These are phyloP conservation scores for Pythium pyrilobum DNA, from an alignment of 352 stramenopile genomes.

Conservation along the genomic window DNA sequence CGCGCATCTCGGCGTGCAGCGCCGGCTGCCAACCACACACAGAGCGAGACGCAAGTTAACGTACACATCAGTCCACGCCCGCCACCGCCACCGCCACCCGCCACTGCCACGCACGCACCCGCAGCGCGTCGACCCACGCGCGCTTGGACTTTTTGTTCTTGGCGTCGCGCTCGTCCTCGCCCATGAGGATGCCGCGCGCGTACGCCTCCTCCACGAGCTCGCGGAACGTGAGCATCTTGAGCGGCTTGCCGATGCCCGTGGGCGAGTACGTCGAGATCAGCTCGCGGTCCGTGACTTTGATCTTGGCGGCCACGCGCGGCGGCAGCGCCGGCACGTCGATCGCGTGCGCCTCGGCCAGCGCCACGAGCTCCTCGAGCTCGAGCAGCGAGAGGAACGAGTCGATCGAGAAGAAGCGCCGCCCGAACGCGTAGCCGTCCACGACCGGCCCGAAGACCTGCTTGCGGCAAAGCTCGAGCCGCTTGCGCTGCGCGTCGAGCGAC, in stretches of 20 bases:
- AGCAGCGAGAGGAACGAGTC: constrained; percentile 49
- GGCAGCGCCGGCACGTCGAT: constrained; percentile 28
- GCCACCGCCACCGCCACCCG: too few species aligned
- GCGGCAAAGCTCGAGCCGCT: constrained; percentile 11
- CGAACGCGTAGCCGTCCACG: constrained; percentile 58
- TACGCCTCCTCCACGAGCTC: constrained; percentile 59
- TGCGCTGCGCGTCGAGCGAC: constrained; percentile 13
- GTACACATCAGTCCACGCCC: too few species aligned
- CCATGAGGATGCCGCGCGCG: constrained; percentile 33
- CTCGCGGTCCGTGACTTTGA: constrained; percentile 51
- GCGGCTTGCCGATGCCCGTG: constrained; percentile 36
- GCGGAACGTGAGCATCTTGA: constrained; percentile 52
- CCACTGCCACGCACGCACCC: constrained; percentile 11
- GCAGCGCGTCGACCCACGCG: constrained; percentile 46
- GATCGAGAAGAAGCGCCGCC: constrained; percentile 50
- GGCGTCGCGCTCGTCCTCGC: constrained; percentile 22
- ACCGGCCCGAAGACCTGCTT: constrained; percentile 11
- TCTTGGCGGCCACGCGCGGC: constrained; percentile 23
- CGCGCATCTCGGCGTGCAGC: constrained; percentile 24
- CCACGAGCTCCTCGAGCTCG: constrained; percentile 35
- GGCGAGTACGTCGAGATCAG: constrained; percentile 29
- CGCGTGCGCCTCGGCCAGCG: constrained; percentile 19
- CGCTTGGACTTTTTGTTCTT: constrained; percentile 63
- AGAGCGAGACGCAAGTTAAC: too few species aligned
- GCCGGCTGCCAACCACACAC: constrained; percentile 15